Conservation (phyloP, 192 early-diverging fungal genomes). For the Gamsiella multidivaricata region DNA sequence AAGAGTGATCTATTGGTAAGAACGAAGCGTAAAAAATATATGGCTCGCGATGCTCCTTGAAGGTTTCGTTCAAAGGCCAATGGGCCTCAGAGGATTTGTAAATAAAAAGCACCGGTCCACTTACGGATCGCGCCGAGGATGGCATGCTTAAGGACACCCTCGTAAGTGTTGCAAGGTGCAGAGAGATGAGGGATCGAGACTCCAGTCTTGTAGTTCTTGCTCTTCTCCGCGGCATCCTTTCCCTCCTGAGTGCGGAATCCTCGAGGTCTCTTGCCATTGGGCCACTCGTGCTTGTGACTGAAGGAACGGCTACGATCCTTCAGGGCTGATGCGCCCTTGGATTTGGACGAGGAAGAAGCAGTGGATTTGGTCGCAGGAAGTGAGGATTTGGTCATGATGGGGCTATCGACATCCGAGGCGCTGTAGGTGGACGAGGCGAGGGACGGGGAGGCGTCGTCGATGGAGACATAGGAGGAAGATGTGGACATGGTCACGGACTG, state of each 20-base stretch:
- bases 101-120: constrained; percentile 2
- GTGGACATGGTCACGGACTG: not conserved
- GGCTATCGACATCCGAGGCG: constrained; percentile 34
- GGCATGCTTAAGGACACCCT: constrained; percentile 44
- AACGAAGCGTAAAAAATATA: too few species aligned
- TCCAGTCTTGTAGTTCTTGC: constrained; percentile 41
- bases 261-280: constrained; percentile 47
- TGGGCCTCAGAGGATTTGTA: too few species aligned
- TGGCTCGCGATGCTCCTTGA: too few species aligned
- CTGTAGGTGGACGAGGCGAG: constrained; percentile 28
- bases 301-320: not conserved
- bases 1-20: too few species aligned
- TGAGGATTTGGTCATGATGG: constrained; percentile 23
- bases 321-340: not conserved
- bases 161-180: constrained; percentile 43
- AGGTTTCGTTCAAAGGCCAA: too few species aligned
- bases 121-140: constrained; percentile 52
- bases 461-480: constrained; percentile 14
- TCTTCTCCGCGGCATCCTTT: constrained; percentile 47
- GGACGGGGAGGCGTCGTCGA: constrained; percentile 5
- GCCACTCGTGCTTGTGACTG: constrained; percentile 33
- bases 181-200: constrained; percentile 45
- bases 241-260: constrained; percentile 47
- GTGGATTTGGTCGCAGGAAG: not conserved
- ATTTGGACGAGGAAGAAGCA: not conserved